Evolutionary conservation across 345 rosid species (phyloP).

Genomic region (Gossypium anomalum): DNA sequence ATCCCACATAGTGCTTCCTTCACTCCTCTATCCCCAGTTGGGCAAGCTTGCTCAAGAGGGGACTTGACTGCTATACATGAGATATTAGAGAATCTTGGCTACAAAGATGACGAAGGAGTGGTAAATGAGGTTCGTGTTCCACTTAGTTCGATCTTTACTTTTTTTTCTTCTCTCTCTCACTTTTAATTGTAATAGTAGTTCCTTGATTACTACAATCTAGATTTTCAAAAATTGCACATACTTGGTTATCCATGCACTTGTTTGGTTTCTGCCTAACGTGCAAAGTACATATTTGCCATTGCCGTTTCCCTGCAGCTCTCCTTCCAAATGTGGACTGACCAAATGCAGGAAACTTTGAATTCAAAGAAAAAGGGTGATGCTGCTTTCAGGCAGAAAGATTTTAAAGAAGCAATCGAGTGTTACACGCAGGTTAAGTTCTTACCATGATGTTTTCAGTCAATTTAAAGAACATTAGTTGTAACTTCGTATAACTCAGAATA

Average conservation of each 20-base stretch:
- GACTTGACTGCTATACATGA: slow-evolving; percentile 81
- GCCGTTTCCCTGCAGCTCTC: slow-evolving; percentile 54
- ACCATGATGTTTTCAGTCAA: too few species aligned
- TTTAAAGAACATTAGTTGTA: background rate
- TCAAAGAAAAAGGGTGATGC: slow-evolving; percentile 82
- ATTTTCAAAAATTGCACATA: slow-evolving; percentile 4
- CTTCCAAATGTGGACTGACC: slow-evolving; percentile 79
- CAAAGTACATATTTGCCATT: slow-evolving; percentile 1
- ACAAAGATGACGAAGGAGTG: slow-evolving; percentile 80
- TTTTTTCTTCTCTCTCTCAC: background rate
- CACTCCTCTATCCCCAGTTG: slow-evolving; percentile 65
- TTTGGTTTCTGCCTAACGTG: slow-evolving; percentile 4
- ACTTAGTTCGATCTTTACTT: background rate
- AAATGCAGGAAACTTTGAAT: slow-evolving; percentile 76
- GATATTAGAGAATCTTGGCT: slow-evolving; percentile 70
- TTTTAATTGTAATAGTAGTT: background rate
- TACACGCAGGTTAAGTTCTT: slow-evolving; percentile 61
- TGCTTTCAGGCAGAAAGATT: slow-evolving; percentile 72
- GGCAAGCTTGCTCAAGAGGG: slow-evolving; percentile 73
- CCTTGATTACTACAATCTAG: background rate
- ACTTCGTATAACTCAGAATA: background rate
- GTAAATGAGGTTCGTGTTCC: slow-evolving; percentile 62
- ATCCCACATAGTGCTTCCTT: slow-evolving; percentile 51
- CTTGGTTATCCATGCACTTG: background rate
- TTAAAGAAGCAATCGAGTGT: slow-evolving; percentile 53